A percentile compares a stretch with the other conserved stretches of the same genome.
These are phyloP conservation scores for Aspergillus homomorphus DNA, from an alignment of 495 filamentous ascomycete genomes.

Conservation along the genomic window DNA sequence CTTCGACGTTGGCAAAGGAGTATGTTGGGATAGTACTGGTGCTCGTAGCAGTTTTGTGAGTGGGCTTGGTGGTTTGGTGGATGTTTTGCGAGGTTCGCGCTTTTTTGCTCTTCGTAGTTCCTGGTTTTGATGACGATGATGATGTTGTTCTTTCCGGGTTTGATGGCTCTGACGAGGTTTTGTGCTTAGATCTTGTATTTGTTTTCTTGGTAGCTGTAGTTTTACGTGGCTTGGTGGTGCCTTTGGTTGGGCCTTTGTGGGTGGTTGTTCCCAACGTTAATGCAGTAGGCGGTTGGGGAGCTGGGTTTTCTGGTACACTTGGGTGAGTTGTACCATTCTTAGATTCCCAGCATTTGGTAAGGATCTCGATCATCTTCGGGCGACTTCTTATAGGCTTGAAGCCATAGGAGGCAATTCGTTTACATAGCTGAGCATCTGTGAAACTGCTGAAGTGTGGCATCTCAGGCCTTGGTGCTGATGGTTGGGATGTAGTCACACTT, in stretches of 20 bases:
- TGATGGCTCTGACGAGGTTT: conserved; percentile 9
- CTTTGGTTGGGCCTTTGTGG: conserved; percentile 9
- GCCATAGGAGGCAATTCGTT: conserved; percentile 60
- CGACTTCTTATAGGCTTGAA: conserved; percentile 74
- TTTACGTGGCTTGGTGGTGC: conserved; percentile 2
- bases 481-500: background rate
- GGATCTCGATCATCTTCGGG: conserved; percentile 65
- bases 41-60: background rate
- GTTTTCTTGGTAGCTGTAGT: conserved; percentile 7
- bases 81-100: background rate
- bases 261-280: background rate
- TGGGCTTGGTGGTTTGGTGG: background rate
- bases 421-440: conserved; percentile 61
- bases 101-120: background rate
- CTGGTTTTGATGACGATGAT: background rate
- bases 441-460: conserved; percentile 64
- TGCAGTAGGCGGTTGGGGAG: conserved; percentile 5
- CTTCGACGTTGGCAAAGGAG: conserved; percentile 43
- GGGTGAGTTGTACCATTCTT: conserved; percentile 26
- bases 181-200: conserved; percentile 9
- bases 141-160: background rate
- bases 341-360: conserved; percentile 71
- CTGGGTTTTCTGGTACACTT: background rate
- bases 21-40: conserved; percentile 1
- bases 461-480: conserved; percentile 13